Base-by-base conservation (phyloP, 768 basidiomycete species). In the Boletus bicolor region DNA sequence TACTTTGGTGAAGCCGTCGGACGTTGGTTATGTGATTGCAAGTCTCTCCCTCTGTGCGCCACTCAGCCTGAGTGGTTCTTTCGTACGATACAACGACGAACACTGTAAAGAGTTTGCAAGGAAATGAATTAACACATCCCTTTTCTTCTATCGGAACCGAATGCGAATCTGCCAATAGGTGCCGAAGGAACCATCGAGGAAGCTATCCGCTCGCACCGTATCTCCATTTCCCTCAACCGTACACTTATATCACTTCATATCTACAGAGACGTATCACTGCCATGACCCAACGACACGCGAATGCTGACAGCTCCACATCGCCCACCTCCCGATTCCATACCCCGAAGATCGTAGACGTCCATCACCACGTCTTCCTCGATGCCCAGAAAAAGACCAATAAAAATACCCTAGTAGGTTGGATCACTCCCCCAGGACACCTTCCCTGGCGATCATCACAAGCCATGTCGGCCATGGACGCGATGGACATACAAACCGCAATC, bases 1-100 rank as follows among this genome's bases (percentile, higher is more conserved):
- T n/a, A 79, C 82, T 54, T 82, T 97, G 21, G 81, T 93, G 35
- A 81, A 80, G 46, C 85, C 93, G 1, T 83, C 89, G 56, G 83
- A 85, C 56, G 82, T 79, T 58, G 93, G 89, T 1, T 78, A 87
- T 69, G 87, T 93, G 51, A 84, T 94, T 60, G 93, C 93, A 11
- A 80, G 82, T 7, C 74, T 95, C 21, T 80, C 87, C 2, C 66
- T 95, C n/a, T 63, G 68, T 15, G 92, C 89, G 4, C 77, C 84
- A 6, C 76, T 77, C 61, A 71, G 75, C 4, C 68, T 92, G 41
- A 88, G 78, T 51, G 94, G 94, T 24, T 73, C 84, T 63, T 98
- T 93, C 66, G 75, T 95, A 52, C 84, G 77, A 64, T 96, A 93
- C 91, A 82, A 91, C 64, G 80, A 82, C 24, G 84, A 85, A 26